Percentiles rank a stretch among this genome's conserved stretches.
Evolutionary conservation across 306 rosid species (phyloP).

Genomic region (Malus sieversii): DNA sequence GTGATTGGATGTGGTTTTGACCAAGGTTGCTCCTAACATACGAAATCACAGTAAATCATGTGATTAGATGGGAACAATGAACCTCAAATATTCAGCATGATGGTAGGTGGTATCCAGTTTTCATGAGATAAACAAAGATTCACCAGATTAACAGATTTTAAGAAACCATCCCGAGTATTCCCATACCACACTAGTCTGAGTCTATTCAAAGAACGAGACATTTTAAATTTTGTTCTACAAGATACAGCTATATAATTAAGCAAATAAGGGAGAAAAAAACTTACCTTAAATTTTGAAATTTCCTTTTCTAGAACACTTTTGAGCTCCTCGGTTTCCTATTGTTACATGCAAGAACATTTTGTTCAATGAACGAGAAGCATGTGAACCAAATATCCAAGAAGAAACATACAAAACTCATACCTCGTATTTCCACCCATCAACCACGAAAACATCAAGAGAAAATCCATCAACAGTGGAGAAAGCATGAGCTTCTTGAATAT

Average conservation of each 20-base stretch:
- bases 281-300: conserved; percentile 61
- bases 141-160: background rate
- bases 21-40: conserved; percentile 41
- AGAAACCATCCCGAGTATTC: background rate
- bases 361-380: conserved; percentile 1
- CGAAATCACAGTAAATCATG: background rate
- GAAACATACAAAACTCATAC: conserved; percentile 33
- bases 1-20: conserved; percentile 49
- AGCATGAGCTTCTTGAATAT: conserved; percentile 99
- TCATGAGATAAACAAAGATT: background rate
- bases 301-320: conserved; percentile 65
- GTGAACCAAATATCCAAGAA: conserved; percentile 12
- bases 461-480: conserved; percentile 93
- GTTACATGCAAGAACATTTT: conserved; percentile 17
- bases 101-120: background rate
- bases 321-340: conserved; percentile 94
- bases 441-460: conserved; percentile 96
- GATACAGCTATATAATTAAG: conserved; percentile 2
- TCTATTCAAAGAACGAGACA: background rate
- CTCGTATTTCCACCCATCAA: conserved; percentile 90
- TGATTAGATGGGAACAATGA: background rate
- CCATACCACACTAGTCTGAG: background rate
- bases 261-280: conserved; percentile 5
- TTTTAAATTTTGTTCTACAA: background rate
- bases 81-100: background rate